Conservation (phyloP, 148 eudicot genomes). For the Agrostemma githago region DNA sequence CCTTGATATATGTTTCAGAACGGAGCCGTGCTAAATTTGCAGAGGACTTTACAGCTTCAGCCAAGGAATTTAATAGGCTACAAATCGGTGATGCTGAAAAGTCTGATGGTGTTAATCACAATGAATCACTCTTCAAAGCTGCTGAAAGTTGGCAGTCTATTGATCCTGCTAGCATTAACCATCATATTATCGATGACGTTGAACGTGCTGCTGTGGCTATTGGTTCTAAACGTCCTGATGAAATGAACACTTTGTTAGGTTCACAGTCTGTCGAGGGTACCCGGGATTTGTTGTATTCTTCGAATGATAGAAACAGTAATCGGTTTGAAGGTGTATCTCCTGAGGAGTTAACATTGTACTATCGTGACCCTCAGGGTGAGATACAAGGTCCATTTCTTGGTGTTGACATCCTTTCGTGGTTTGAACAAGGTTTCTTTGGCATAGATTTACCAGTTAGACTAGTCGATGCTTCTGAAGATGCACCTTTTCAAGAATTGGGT, state of each 20-base stretch:
- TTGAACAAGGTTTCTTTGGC: constrained; percentile 94
- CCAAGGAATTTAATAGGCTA: constrained; percentile 26
- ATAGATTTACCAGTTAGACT: constrained; percentile 68
- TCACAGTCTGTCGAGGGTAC: constrained; percentile 38
- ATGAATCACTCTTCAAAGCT: constrained; percentile 31
- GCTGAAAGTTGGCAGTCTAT: constrained; percentile 23
- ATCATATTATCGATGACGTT: constrained; percentile 26
- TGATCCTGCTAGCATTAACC: constrained; percentile 31
- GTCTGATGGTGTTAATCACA: constrained; percentile 24
- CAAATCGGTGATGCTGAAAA: constrained; percentile 18
- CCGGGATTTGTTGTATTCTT: constrained; percentile 34
- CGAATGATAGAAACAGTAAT: constrained; percentile 31
- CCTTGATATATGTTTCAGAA: constrained; percentile 28
- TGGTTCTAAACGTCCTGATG: constrained; percentile 42
- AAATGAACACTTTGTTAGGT: constrained; percentile 43
- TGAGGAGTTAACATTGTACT: constrained; percentile 75
- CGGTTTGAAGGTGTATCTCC: constrained; percentile 39
- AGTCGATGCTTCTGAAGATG: constrained; percentile 68
- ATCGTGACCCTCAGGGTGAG: constrained; percentile 91
- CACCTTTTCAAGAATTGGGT: constrained; percentile 66
- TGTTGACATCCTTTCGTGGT: constrained; percentile 90
- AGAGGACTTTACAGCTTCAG: constrained; percentile 26
- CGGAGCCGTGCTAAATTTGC: constrained; percentile 24
- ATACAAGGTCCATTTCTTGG: constrained; percentile 98
- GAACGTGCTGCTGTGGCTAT: constrained; percentile 32